These are phyloP conservation scores for Rhizomucor pusillus DNA, from an alignment of 371 early-diverging fungal genomes.

Conservation along the genomic window DNA sequence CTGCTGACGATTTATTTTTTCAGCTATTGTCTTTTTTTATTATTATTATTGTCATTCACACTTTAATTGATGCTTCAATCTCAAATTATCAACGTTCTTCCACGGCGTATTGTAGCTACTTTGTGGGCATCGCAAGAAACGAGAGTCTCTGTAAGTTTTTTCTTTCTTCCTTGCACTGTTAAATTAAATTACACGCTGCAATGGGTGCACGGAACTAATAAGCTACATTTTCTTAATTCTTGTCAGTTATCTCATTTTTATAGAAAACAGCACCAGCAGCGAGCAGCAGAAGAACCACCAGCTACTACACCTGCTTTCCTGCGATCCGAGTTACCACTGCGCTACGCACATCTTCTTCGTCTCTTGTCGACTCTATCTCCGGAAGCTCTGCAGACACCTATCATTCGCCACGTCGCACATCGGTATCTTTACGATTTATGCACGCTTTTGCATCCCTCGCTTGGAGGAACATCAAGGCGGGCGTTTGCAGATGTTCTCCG, in stretches of 20 bases:
- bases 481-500: slow-evolving; percentile 44
- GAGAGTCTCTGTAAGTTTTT: slow-evolving; percentile 32
- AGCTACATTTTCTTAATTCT: slow-evolving; percentile 1
- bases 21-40: slow-evolving; percentile 6
- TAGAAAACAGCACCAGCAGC: slow-evolving; percentile 9
- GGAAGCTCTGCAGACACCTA: slow-evolving; percentile 31
- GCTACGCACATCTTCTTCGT: slow-evolving; percentile 64
- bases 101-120: slow-evolving; percentile 31
- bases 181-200: too few relatives aligned
- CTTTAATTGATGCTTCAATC: slow-evolving; percentile 35
- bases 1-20: not conserved
- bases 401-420: slow-evolving; percentile 38
- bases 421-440: slow-evolving; percentile 45
- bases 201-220: too few relatives aligned
- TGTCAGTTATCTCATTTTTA: slow-evolving; percentile 19
- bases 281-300: slow-evolving; percentile 26
- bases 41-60: slow-evolving; percentile 6
- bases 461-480: slow-evolving; percentile 28
- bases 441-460: slow-evolving; percentile 38
- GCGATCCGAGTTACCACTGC: slow-evolving; percentile 66
- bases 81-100: slow-evolving; percentile 39
- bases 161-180: not conserved
- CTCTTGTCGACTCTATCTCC: slow-evolving; percentile 39
- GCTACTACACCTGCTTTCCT: slow-evolving; percentile 59
- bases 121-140: slow-evolving; percentile 43